These are phyloP conservation scores for Volvox reticuliferus DNA, from an alignment of 139 green algal species.

Conservation along the genomic window DNA sequence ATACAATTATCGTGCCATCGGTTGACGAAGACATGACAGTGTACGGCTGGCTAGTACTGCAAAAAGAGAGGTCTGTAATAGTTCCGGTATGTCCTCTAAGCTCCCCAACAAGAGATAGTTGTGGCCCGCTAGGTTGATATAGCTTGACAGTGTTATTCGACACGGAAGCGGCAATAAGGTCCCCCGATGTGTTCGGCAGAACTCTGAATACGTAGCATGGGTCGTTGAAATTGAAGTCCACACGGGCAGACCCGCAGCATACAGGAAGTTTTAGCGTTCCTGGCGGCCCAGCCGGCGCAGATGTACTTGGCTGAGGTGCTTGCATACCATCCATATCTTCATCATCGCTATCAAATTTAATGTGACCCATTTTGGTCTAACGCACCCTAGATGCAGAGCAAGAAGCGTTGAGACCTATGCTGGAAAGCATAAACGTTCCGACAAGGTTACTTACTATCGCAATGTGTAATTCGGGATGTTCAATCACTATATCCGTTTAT, in stretches of 20 bases:
- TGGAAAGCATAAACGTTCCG: neutral
- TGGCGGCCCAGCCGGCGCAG: neutral
- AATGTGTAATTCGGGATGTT: no score
- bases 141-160: constrained; percentile 75
- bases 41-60: constrained; percentile 48
- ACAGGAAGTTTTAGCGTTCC: neutral
- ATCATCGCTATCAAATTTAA: constrained; percentile 19
- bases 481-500: no score
- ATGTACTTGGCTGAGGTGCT: constrained; percentile 8
- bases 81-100: constrained; percentile 64
- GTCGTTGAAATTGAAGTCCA: constrained; percentile 69
- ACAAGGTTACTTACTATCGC: neutral
- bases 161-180: constrained; percentile 63
- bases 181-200: constrained; percentile 22
- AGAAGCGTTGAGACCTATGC: no score
- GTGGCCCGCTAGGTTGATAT: constrained; percentile 48
- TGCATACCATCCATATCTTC: neutral
- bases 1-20: constrained; percentile 75
- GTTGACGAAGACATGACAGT: constrained; percentile 68
- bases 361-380: constrained; percentile 20
- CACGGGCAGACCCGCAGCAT: constrained; percentile 53
- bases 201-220: constrained; percentile 79
- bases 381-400: neutral
- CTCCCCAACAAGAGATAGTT: constrained; percentile 65
- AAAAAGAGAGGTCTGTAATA: constrained; percentile 66